Percentiles rank a stretch among this genome's conserved stretches.
Evolutionary conservation across 1,284 basidiomycete species (phyloP).

Genomic region (Ceraceosorus guamensis): DNA sequence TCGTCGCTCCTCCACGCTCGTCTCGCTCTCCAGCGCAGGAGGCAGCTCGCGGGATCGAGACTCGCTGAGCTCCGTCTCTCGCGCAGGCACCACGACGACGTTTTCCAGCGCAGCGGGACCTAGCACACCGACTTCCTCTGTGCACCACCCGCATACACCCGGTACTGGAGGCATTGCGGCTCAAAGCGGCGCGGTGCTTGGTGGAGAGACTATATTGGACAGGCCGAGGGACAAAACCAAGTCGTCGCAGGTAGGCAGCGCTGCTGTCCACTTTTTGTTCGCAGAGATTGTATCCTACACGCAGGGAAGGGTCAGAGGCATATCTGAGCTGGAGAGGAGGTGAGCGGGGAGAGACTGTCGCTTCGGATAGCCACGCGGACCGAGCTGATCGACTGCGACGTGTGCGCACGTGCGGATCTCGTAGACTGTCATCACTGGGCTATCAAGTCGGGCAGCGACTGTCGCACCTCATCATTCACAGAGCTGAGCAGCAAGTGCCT

Average conservation of each 20-base stretch:
- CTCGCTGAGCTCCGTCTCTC: not conserved
- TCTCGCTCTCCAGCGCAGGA: not conserved
- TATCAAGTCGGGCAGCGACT: conserved; percentile 33
- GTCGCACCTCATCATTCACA: conserved; percentile 24
- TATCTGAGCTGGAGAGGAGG: conserved; percentile 73
- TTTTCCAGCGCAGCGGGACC: not conserved
- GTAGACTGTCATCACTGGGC: conserved; percentile 28
- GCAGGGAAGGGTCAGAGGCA: conserved; percentile 85
- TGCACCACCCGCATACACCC: not conserved
- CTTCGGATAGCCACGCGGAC: not conserved
- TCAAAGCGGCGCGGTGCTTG: not conserved
- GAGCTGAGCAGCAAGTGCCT: conserved; percentile 27
- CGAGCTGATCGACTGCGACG: not conserved
- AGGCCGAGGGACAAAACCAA: conserved; percentile 36
- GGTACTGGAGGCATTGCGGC: not conserved
- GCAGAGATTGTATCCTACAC: conserved; percentile 59
- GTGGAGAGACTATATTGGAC: conserved; percentile 34
- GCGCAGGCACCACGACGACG: conserved; percentile 1
- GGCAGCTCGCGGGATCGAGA: not conserved
- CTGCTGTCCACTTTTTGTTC: conserved; percentile 35
- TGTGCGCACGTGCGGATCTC: not conserved
- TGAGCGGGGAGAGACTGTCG: conserved; percentile 2
- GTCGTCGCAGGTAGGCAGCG: conserved; percentile 17
- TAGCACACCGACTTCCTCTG: not conserved
- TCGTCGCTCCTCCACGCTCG: conserved; percentile 6